Evolutionary conservation across 495 filamentous ascomycete species (phyloP).

Genomic region (Hypoxylon perforatum): DNA sequence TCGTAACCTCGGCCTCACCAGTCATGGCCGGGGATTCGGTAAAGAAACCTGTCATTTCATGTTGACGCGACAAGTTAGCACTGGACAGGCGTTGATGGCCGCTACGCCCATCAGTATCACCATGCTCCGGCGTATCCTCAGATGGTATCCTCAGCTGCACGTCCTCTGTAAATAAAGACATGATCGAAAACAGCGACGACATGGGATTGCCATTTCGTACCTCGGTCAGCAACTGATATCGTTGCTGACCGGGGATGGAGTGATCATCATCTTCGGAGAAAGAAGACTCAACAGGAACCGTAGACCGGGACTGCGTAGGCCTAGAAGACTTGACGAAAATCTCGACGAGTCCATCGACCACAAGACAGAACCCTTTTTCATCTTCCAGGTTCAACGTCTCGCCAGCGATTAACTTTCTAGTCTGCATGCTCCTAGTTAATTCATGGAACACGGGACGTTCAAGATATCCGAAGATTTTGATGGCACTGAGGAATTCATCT

Average conservation of each 20-base stretch:
- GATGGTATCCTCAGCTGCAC: slow-evolving; percentile 71
- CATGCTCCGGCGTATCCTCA: slow-evolving; percentile 32
- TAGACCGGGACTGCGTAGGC: slow-evolving; percentile 55
- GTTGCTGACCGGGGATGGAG: slow-evolving; percentile 68
- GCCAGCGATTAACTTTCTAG: slow-evolving; percentile 91
- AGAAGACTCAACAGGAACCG: slow-evolving; percentile 43
- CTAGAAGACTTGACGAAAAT: slow-evolving; percentile 95
- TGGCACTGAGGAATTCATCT: slow-evolving; percentile 98
- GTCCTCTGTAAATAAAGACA: slow-evolving; percentile 96
- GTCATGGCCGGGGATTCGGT: slow-evolving; percentile 4
- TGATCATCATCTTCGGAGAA: slow-evolving; percentile 77
- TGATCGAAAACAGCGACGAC: slow-evolving; percentile 97
- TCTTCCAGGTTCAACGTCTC: slow-evolving; percentile 95
- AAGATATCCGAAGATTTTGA: slow-evolving; percentile 98
- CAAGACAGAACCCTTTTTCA: slow-evolving; percentile 97
- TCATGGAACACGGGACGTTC: slow-evolving; percentile 98
- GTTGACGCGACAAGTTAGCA: slow-evolving; percentile 59
- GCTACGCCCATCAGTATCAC: slow-evolving; percentile 13
- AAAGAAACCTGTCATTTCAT: slow-evolving; percentile 44
- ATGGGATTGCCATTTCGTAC: slow-evolving; percentile 98
- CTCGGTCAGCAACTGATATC: slow-evolving; percentile 92
- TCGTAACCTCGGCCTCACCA: slow-evolving; percentile 33
- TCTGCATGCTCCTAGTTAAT: slow-evolving; percentile 97
- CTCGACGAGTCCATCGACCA: slow-evolving; percentile 96
- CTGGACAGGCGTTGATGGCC: slow-evolving; percentile 53